These are phyloP conservation scores for Alternaria metachromatica DNA, from an alignment of 2,329 filamentous ascomycete species.

Conservation along the genomic window DNA sequence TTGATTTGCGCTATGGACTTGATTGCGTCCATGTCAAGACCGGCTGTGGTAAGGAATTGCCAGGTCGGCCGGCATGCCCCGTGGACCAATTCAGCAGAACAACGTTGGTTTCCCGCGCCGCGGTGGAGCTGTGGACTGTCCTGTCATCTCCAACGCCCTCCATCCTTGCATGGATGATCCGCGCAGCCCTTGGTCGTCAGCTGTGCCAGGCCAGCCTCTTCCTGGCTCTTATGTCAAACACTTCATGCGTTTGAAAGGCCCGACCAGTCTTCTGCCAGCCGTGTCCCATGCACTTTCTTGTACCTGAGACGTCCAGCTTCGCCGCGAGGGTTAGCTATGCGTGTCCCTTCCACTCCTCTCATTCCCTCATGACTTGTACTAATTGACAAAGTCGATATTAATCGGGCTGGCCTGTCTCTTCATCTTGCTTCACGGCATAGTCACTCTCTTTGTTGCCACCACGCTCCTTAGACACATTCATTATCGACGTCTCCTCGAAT, in stretches of 20 bases:
- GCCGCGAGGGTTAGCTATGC: constrained; percentile 28
- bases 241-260: constrained; percentile 46
- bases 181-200: constrained; percentile 16
- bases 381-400: constrained; percentile 26
- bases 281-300: constrained; percentile 38
- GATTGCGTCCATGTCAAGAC: neutral
- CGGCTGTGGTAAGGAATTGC: neutral
- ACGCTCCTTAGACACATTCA: constrained; percentile 18
- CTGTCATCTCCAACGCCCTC: constrained; percentile 32
- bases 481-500: constrained; percentile 5
- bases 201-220: constrained; percentile 37
- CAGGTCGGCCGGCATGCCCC: neutral
- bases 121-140: constrained; percentile 23
- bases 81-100: constrained; percentile 5
- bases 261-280: constrained; percentile 32
- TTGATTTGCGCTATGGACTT: neutral
- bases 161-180: constrained; percentile 30
- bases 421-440: constrained; percentile 15
- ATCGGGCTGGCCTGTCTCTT: constrained; percentile 27
- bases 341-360: constrained; percentile 26
- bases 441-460: constrained; percentile 22
- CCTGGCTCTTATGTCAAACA: constrained; percentile 43
- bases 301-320: constrained; percentile 43
- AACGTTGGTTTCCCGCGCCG: constrained; percentile 13
- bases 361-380: constrained; percentile 22